These are phyloP conservation scores for Psilocybe azurescens DNA, from an alignment of 768 basidiomycete species.

Conservation along the genomic window DNA sequence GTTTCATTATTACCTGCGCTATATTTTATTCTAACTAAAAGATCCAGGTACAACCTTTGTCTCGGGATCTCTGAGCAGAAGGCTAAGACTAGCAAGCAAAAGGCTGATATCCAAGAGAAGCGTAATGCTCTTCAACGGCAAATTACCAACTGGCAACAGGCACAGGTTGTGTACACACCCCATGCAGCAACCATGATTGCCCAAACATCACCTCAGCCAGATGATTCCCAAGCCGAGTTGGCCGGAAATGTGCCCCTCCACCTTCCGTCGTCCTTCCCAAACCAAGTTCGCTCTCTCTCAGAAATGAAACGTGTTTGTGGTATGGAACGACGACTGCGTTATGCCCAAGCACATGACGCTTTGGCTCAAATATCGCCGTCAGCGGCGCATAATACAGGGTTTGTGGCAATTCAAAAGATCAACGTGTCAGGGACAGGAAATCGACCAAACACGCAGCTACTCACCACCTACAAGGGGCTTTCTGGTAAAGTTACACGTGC, in stretches of 20 bases:
- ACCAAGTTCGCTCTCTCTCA: background rate
- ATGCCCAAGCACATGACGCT: slow-evolving; percentile 25
- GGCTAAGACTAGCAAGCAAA: background rate
- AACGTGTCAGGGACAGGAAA: slow-evolving; percentile 27
- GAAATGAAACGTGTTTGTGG: slow-evolving; percentile 4
- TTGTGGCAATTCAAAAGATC: slow-evolving; percentile 26
- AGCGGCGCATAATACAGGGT: slow-evolving; percentile 12
- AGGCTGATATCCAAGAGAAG: slow-evolving; percentile 20
- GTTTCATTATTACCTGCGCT: background rate
- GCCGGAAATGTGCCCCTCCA: background rate
- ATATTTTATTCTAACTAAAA: background rate
- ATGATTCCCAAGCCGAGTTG: background rate
- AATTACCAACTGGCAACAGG: slow-evolving; percentile 16
- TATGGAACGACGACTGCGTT: slow-evolving; percentile 17
- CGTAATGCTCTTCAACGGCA: background rate
- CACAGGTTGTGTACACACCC: slow-evolving; percentile 14
- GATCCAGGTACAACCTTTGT: slow-evolving; percentile 3
- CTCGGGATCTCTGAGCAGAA: background rate
- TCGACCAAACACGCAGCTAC: slow-evolving; percentile 22
- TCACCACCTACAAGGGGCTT: slow-evolving; percentile 18
- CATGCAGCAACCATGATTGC: slow-evolving; percentile 3
- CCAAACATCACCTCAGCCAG: too few relatives aligned
- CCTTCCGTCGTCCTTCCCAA: slow-evolving; percentile 12
- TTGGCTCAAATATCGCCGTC: slow-evolving; percentile 22
- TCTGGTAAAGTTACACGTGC: slow-evolving; percentile 10